Percentiles rank a stretch among this genome's conserved stretches.
These are phyloP conservation scores for Amniculicola lignicola DNA, from an alignment of 495 filamentous ascomycete species.

Conservation along the genomic window DNA sequence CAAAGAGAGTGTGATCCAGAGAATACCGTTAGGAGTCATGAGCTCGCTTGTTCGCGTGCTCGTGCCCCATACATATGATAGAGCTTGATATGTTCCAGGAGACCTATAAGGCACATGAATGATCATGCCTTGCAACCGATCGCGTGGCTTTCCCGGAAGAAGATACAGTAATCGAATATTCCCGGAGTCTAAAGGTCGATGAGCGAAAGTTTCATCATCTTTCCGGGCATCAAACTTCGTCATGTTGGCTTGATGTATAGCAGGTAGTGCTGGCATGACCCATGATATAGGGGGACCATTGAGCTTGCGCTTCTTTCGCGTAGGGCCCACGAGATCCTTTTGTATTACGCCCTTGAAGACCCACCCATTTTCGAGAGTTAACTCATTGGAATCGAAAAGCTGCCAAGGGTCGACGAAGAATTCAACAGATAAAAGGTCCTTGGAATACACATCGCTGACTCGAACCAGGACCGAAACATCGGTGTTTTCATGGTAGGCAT, in stretches of 20 bases:
- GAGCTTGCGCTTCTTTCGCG: too few relatives aligned
- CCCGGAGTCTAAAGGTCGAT: not conserved
- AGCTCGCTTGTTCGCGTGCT: not conserved
- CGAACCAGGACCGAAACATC: not conserved
- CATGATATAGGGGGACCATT: too few relatives aligned
- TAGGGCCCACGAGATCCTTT: not conserved
- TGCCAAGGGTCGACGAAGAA: conserved; percentile 5
- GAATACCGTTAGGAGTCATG: not conserved
- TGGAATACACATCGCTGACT: not conserved
- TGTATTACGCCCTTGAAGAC: not conserved
- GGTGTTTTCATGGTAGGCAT: not conserved
- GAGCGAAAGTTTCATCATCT: not conserved
- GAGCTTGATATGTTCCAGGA: not conserved
- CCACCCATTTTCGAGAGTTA: not conserved
- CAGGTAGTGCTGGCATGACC: too few relatives aligned
- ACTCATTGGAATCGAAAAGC: not conserved
- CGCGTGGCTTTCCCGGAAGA: not conserved
- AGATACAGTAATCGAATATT: not conserved
- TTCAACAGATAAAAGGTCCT: not conserved
- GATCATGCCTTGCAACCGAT: not conserved
- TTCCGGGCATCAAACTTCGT: not conserved
- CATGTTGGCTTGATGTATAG: too few relatives aligned
- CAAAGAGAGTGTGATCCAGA: not conserved
- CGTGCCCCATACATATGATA: conserved; percentile 13
- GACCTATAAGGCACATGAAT: not conserved